phyloP scores from a whole-genome alignment of 305 asterid species.

The Lippia alba region DNA sequence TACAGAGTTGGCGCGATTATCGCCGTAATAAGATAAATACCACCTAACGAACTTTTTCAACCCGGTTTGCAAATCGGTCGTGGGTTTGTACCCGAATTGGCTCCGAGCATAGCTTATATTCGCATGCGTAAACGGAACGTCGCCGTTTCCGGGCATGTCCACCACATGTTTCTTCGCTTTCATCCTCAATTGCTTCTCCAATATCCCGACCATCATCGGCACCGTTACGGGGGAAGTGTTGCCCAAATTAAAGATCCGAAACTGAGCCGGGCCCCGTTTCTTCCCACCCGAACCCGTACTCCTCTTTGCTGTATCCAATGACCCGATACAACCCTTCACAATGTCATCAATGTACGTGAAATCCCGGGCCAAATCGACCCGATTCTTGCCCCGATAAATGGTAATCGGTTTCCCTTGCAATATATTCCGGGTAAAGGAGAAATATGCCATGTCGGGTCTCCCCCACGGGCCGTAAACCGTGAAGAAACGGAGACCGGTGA shows the following conservation, averaged over 20 bases:
- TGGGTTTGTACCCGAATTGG: conserved; percentile 61
- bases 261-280: conserved; percentile 53
- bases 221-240: conserved; percentile 66
- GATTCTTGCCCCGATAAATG: conserved; percentile 56
- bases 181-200: conserved; percentile 56
- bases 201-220: conserved; percentile 61
- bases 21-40: conserved; percentile 61
- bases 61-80: conserved; percentile 66
- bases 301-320: conserved; percentile 59
- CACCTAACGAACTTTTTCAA: conserved; percentile 61
- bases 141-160: conserved; percentile 72
- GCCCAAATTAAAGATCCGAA: conserved; percentile 62
- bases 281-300: conserved; percentile 72
- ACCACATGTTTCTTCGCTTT: conserved; percentile 56
- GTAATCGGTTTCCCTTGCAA: conserved; percentile 60
- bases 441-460: conserved; percentile 72
- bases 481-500: conserved; percentile 61
- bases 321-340: conserved; percentile 59
- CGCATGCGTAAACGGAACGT: conserved; percentile 71
- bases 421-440: conserved; percentile 59
- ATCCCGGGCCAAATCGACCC: conserved; percentile 63
- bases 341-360: conserved; percentile 65
- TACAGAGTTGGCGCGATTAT: conserved; percentile 51
- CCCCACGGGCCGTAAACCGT: conserved; percentile 80
- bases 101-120: conserved; percentile 54